These are phyloP conservation scores for Plectosphaerella sp. DNA, from an alignment of 2,329 filamentous ascomycete species.

Conservation along the genomic window DNA sequence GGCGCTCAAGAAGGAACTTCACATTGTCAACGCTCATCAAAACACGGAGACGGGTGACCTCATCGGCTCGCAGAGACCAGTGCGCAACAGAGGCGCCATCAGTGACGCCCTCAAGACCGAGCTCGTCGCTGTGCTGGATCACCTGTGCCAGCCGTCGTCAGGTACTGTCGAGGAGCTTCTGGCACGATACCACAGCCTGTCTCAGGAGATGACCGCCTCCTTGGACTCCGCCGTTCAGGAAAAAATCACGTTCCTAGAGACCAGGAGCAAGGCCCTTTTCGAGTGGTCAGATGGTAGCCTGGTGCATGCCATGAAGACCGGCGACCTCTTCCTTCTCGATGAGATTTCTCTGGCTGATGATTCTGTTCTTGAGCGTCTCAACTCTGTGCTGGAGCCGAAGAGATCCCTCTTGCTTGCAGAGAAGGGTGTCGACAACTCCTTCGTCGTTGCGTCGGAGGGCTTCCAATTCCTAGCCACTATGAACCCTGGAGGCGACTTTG, in stretches of 20 bases:
- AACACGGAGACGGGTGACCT: conserved; percentile 97
- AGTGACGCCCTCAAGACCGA: conserved; percentile 61
- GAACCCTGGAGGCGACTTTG: conserved; percentile 98
- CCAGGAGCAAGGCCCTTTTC: conserved; percentile 79
- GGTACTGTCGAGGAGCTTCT: conserved; percentile 52
- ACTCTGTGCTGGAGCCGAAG: conserved; percentile 90
- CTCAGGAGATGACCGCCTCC: conserved; percentile 32
- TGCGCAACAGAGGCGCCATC: conserved; percentile 77
- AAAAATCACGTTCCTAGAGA: conserved; percentile 42
- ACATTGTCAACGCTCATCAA: conserved; percentile 95
- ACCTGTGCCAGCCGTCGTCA: conserved; percentile 34
- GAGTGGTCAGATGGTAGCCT: conserved; percentile 95
- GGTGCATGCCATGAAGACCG: conserved; percentile 87
- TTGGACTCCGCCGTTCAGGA: conserved; percentile 44
- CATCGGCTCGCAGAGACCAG: conserved; percentile 89
- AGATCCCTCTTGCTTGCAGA: conserved; percentile 86
- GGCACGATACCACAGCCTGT: conserved; percentile 51
- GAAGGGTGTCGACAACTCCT: conserved; percentile 81
- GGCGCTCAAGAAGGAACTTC: conserved; percentile 68
- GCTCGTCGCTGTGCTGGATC: conserved; percentile 42
- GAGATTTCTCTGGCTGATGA: conserved; percentile 98
- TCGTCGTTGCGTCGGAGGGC: conserved; percentile 67
- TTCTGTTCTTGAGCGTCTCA: conserved; percentile 91
- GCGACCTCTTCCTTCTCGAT: conserved; percentile 88
- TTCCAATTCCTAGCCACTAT: conserved; percentile 99